Evolutionary conservation across 2,329 filamentous ascomycete species (phyloP), one percentile per base, ranked within the genome.

Genomic region (Hypoxylon sp.): DNA sequence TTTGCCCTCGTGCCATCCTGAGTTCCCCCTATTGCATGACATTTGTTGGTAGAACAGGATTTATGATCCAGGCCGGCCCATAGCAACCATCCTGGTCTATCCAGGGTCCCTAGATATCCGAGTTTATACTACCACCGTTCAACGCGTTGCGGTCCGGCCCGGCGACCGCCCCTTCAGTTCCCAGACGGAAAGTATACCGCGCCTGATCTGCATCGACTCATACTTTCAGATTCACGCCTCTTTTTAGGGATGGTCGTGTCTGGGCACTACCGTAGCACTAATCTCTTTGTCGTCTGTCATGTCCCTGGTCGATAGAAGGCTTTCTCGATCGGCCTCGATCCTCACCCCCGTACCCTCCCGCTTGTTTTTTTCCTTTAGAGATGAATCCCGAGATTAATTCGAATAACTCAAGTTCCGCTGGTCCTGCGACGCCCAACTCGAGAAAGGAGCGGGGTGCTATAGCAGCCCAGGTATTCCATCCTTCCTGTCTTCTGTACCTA

Each of bases 361-460:
- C 30, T 63, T 46, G 36, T 50, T 65, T 60, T 58, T 63, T 63
- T 38, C 51, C 66, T 23, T 32, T 62, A 70, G 63, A 74, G 60
- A 75, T 75, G 73, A 73, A 74, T 72, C 63, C 63, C 65, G 72
- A 72, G 65, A 63, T 62, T 38, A 59, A 60, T 38, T 72, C 72
- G 57, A 71, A 67, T 36, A 67, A 71, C 32, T 78, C 78, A 60
- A 76, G 75, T 73, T 80, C 78, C 65, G 75, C 76, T 60, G 77
- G 76, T 53, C 74, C 79, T 48, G 75, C 75, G 66, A 70, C 74
- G 48, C 76, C 77, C 34, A 77, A 74, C 67, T 71, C 65, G 58
- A 75, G 79, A 63, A 81, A 81, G 68, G 79, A 80, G 65, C 78
- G 79, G 63, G 79, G 79, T 65, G 77, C 79, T 23, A 81, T 81